Evolutionary conservation across 2,329 filamentous ascomycete species (phyloP), one percentile per base, ranked within the genome.

Genomic region (Aspergillus niger): DNA sequence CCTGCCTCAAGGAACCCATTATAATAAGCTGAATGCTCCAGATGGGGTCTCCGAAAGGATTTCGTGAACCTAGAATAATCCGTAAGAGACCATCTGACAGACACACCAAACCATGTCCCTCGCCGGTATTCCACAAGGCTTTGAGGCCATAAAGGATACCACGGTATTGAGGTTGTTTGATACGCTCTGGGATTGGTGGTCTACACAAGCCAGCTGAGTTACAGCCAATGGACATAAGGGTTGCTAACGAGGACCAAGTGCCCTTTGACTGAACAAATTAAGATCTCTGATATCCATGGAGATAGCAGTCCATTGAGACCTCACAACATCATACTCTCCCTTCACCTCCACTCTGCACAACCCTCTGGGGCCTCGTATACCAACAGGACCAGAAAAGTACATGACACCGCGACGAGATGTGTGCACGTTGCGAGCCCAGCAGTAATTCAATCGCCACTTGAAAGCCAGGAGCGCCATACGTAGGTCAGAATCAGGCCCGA

Each of bases 261-360:
- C 60, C 26, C 55, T 68, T 61, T 75, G 74, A 39, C 61, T 66
- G 43, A 66, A 65, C 30, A 69, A 53, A 32, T 65, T 71, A 41
- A 75, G 24, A 59, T 77, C 75, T 49, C 67, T 73, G 7, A 76
- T 58, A 36, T 69, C 61, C 63, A 75, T 70, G 24, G 69, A 69
- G 24, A 76, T 63, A 15, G 59, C 65, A 36, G 67, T 63, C 73
- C 73, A 77, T 51, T 63, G 65, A 28, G 66, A 65, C 6, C 67
- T 64, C 11, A 58, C 62, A 41, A 74, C 73, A 54, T 77, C 70
- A 60, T 76, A 77, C 68, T 75, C 74, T 28, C 72, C 75, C 20
- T 63, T 64, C 8, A 76, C 72, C 60, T 76, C 73, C 55, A 76
- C 65, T 55, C 74, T 70, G 58, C 74, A 76, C 55, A 71, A 69